Evolutionary conservation across 352 stramenopile genomes (phyloP).

Genomic region (Lagenidium sp.): DNA sequence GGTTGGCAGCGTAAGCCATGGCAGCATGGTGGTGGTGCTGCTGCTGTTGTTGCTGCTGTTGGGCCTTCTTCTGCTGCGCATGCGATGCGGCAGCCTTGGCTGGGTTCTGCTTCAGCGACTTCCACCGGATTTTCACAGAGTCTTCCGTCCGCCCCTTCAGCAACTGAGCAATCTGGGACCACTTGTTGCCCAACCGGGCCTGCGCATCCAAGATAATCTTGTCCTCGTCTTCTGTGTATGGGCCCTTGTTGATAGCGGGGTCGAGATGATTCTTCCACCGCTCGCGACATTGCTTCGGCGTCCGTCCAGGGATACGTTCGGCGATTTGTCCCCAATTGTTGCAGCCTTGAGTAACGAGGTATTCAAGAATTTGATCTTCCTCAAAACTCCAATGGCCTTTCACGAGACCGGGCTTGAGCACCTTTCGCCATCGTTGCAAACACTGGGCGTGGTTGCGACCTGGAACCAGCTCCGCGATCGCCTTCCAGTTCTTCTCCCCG

Average conservation of each 20-base stretch:
- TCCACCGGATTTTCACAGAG: conserved; percentile 93
- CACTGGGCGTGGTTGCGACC: conserved; percentile 85
- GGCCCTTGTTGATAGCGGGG: conserved; percentile 90
- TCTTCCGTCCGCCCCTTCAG: conserved; percentile 88
- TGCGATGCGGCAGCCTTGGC: conserved; percentile 67
- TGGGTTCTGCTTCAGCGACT: conserved; percentile 82
- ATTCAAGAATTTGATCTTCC: conserved; percentile 91
- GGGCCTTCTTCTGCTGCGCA: conserved; percentile 70
- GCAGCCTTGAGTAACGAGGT: conserved; percentile 80
- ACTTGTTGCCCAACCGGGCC: conserved; percentile 91
- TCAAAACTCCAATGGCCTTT: conserved; percentile 95
- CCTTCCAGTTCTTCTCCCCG: conserved; percentile 87
- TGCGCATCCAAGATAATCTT: conserved; percentile 88
- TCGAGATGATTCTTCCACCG: conserved; percentile 88
- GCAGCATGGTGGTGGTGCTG: conserved; percentile 21
- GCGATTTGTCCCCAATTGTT: conserved; percentile 94
- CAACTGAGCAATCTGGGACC: conserved; percentile 94
- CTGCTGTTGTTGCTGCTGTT: conserved; percentile 39
- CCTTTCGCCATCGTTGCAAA: conserved; percentile 86
- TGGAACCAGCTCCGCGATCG: conserved; percentile 76
- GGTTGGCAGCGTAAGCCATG: conserved; percentile 46
- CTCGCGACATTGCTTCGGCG: conserved; percentile 88
- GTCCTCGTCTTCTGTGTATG: conserved; percentile 94
- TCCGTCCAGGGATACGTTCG: conserved; percentile 86
- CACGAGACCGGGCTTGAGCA: conserved; percentile 92